Evolutionary conservation across 768 basidiomycete species (phyloP).

Genomic region (Paxillus ammoniavirescens): DNA sequence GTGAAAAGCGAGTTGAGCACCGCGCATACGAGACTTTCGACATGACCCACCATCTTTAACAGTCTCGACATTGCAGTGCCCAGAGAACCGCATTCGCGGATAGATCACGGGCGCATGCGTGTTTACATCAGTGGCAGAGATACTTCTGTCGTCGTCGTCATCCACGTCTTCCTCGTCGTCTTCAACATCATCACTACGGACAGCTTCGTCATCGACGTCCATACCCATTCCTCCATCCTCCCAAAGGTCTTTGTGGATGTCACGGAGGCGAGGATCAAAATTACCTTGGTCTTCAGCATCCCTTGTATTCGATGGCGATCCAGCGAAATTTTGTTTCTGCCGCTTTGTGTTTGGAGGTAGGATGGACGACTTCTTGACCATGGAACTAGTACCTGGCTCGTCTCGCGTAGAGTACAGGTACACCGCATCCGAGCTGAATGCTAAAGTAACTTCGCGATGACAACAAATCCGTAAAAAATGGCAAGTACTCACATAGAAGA

Average conservation of each 20-base stretch:
- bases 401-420: slow-evolving; percentile 76
- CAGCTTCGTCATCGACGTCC: slow-evolving; percentile 29
- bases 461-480: not conserved
- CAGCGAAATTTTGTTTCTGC: slow-evolving; percentile 3
- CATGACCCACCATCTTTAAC: slow-evolving; percentile 75
- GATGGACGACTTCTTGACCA: slow-evolving; percentile 21
- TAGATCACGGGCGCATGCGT: slow-evolving; percentile 50
- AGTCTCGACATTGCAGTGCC: slow-evolving; percentile 78
- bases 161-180: slow-evolving; percentile 29
- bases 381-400: slow-evolving; percentile 38
- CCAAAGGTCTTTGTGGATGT: not conserved
- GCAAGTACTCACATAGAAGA: slow-evolving; percentile 52
- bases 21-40: not conserved
- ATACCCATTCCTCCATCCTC: slow-evolving; percentile 27
- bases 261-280: not conserved
- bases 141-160: slow-evolving; percentile 31
- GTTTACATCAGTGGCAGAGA: slow-evolving; percentile 20
- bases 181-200: slow-evolving; percentile 23
- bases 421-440: slow-evolving; percentile 70
- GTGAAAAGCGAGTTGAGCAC: not conserved
- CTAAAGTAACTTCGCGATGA: slow-evolving; percentile 35
- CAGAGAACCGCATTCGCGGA: slow-evolving; percentile 63
- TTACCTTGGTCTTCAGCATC: slow-evolving; percentile 4
- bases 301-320: slow-evolving; percentile 1
- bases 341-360: slow-evolving; percentile 30